Evolutionary conservation across 768 basidiomycete species (phyloP), one percentile per base, ranked within the genome.

Genomic region (Asterophora lycoperdoides): DNA sequence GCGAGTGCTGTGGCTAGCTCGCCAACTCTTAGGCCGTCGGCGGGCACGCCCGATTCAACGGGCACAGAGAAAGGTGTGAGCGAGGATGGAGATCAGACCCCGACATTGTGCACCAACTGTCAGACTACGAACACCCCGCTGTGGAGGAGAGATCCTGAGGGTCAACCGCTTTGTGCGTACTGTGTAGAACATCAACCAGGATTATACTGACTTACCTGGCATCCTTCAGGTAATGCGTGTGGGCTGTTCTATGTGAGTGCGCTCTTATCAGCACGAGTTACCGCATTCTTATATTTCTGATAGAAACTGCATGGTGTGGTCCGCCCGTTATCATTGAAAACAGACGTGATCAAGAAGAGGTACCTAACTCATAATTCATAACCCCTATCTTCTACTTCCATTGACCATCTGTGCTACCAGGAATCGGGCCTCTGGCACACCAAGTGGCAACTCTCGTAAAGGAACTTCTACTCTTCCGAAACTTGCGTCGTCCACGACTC

Each of bases 311-410:
- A 98, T 60, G 93, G 93, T 40, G 93, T 97, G 42, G 89, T 93
- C 5, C 80, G 95, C 46, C 95, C 95, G 7, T 72, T 95, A 55
- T 94, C 93, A 33, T 78, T 98, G 53, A 96, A 96, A 78, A 97
- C 94, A 36, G 92, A 97, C 64, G 87, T 94, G 39, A 96, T 95
- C 69, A 96, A 97, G 83, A 97, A 96, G 74, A 76, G 90, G 90
- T 90, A 58, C 18, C 71, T 50, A 44, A 14, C 19, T 23, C 15
- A 28, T 50, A 44, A 14, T 15, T 23, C 15, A 28, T 45, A 29
- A 28, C 40, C 28, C 29, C 37, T 50, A 18, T 19, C 49, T 23
- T 23, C 23, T 56, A 38, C 38, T 46, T 23, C 50, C 40, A 52
- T 49, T 37, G 9, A 32, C 9, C 4, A 6, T 46, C 10, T 23